A percentile compares a stretch with the other conserved stretches of the same genome.
phyloP scores from a whole-genome alignment of 352 stramenopile species.

The Phytophthora ohioensis region DNA sequence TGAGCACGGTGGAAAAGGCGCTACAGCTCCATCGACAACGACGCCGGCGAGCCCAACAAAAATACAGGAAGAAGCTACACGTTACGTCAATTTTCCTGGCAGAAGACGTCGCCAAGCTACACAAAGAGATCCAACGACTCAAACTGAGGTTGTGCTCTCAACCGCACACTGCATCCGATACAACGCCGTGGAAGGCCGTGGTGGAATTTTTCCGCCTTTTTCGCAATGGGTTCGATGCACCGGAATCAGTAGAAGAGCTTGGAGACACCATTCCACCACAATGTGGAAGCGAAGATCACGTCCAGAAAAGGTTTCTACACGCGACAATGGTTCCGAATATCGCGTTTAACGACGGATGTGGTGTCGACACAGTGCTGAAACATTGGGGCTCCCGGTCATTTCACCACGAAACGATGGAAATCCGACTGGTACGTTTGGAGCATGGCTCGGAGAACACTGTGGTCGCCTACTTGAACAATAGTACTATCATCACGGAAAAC shows the following conservation, averaged over 20 bases:
- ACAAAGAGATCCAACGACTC: background rate
- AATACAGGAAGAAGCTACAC: slow-evolving; percentile 5
- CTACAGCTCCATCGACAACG: background rate
- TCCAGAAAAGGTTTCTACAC: background rate
- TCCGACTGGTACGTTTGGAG: background rate
- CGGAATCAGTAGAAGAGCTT: background rate
- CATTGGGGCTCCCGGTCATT: background rate
- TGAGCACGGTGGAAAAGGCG: background rate
- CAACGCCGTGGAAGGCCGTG: background rate
- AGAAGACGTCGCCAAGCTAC: background rate
- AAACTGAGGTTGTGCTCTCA: background rate
- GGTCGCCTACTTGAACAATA: background rate
- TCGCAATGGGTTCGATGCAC: background rate
- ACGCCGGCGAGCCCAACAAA: background rate
- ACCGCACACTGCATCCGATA: background rate
- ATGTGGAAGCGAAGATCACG: background rate
- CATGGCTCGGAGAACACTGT: background rate
- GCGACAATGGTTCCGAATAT: background rate
- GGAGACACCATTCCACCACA: too few species aligned
- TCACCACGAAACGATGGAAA: background rate
- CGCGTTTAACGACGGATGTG: background rate
- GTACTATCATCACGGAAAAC: background rate
- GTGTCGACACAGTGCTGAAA: background rate
- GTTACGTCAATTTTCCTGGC: background rate
- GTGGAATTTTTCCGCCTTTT: slow-evolving; percentile 5